phyloP scores from a whole-genome alignment of 805 yeast species.

The Ascoidea asiatica region DNA sequence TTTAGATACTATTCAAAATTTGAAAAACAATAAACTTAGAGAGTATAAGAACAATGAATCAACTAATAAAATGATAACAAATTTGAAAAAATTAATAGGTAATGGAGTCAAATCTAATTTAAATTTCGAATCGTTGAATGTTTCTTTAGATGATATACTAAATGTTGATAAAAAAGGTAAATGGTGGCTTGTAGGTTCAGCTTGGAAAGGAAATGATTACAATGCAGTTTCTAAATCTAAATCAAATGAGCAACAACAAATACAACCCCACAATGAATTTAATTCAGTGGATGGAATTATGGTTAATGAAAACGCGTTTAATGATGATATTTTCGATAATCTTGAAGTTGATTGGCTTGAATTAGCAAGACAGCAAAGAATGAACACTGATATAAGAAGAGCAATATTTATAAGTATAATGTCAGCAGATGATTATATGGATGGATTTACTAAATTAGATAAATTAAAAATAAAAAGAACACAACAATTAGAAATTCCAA shows the following conservation, averaged over 20 bases:
- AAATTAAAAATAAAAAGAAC: slow-evolving; percentile 64
- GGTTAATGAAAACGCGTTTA: slow-evolving; percentile 28
- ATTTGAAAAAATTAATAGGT: slow-evolving; percentile 55
- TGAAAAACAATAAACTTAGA: slow-evolving; percentile 75
- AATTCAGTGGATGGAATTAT: slow-evolving; percentile 12
- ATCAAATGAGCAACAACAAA: slow-evolving; percentile 8
- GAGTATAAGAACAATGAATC: slow-evolving; percentile 33
- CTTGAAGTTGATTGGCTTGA: slow-evolving; percentile 83
- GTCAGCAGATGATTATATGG: slow-evolving; percentile 89
- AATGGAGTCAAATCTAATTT: slow-evolving; percentile 27
- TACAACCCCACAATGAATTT: slow-evolving; percentile 8
- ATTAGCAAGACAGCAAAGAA: slow-evolving; percentile 72
- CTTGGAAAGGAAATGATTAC: slow-evolving; percentile 78
- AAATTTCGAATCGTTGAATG: slow-evolving; percentile 67
- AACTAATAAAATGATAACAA: slow-evolving; percentile 34
- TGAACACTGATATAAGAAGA: slow-evolving; percentile 91
- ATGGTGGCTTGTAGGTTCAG: slow-evolving; percentile 99
- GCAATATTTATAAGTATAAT: slow-evolving; percentile 89
- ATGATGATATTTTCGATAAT: slow-evolving; percentile 49
- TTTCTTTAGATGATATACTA: slow-evolving; percentile 68
- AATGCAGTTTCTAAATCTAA: slow-evolving; percentile 3
- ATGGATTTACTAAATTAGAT: slow-evolving; percentile 72
- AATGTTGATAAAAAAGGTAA: slow-evolving; percentile 73
- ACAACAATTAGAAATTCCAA: slow-evolving; percentile 81
- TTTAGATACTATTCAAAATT: slow-evolving; percentile 70